Evolutionary conservation across 495 filamentous ascomycete species (phyloP).

Genomic region (Hypoxylon trugodes): DNA sequence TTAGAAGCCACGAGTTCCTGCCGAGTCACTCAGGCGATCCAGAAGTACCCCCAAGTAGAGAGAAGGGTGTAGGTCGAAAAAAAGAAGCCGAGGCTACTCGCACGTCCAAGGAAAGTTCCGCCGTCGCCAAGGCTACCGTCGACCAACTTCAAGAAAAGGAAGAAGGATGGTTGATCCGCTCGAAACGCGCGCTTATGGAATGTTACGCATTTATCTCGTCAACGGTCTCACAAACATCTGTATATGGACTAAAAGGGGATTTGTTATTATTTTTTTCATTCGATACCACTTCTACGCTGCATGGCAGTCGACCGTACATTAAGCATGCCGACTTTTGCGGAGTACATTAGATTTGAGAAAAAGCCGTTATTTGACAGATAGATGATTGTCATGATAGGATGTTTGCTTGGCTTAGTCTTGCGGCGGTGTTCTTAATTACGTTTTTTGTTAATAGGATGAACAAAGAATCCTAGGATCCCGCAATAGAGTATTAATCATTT

Average conservation of each 20-base stretch:
- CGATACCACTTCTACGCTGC: not conserved
- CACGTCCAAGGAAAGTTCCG: not conserved
- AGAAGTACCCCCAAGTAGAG: not conserved
- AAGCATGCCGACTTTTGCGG: not conserved
- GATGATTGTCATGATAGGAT: not conserved
- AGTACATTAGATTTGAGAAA: not conserved
- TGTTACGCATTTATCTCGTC: not conserved
- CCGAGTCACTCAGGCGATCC: not conserved
- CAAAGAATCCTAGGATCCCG: not conserved
- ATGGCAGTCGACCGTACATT: not conserved
- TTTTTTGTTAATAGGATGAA: conserved; percentile 1
- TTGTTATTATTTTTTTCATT: not conserved
- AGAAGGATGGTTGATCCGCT: not conserved
- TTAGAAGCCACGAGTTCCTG: conserved; percentile 50
- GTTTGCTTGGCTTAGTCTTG: not conserved
- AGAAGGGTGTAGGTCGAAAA: not conserved
- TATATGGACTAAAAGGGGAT: not conserved
- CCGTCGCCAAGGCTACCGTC: not conserved
- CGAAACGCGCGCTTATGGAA: not conserved
- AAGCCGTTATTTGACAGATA: not conserved
- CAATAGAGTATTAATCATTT: not conserved
- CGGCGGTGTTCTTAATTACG: conserved; percentile 3
- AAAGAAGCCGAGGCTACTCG: not conserved
- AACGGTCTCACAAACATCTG: not conserved
- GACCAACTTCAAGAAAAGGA: not conserved